Percentiles rank a stretch among this genome's conserved stretches.
Evolutionary conservation across 2,329 filamentous ascomycete genomes (phyloP).

Genomic region (Lachnellula suecica): DNA sequence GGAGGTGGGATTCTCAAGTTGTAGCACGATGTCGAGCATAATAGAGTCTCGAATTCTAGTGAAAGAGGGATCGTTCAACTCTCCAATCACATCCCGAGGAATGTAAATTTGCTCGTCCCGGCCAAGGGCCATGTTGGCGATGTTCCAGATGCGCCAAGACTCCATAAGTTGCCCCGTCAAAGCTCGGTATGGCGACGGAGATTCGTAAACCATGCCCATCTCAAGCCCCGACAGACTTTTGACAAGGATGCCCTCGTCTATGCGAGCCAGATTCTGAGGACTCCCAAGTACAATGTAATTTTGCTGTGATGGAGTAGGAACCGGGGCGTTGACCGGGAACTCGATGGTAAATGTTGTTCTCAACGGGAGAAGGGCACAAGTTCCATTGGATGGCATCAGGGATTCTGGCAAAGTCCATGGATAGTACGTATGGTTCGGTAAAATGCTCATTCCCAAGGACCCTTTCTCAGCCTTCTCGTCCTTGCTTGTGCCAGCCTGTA

Average conservation of each 20-base stretch:
- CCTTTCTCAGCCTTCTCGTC: not conserved
- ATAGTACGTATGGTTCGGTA: constrained; percentile 80
- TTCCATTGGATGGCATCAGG: constrained; percentile 74
- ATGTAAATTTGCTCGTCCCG: constrained; percentile 86
- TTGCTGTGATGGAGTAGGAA: constrained; percentile 21
- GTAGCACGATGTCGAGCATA: constrained; percentile 72
- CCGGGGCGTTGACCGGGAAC: constrained; percentile 50
- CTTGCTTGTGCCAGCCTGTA: not conserved
- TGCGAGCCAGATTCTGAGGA: constrained; percentile 46
- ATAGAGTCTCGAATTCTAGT: constrained; percentile 72
- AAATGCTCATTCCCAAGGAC: constrained; percentile 38
- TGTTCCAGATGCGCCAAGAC: constrained; percentile 72
- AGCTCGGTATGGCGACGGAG: constrained; percentile 35
- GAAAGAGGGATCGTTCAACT: constrained; percentile 81
- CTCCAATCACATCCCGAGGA: constrained; percentile 71
- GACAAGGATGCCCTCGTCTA: constrained; percentile 47
- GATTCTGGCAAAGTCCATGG: constrained; percentile 86
- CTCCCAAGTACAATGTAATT: constrained; percentile 47
- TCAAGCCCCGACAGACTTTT: constrained; percentile 57
- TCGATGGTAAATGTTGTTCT: constrained; percentile 70
- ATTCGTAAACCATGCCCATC: constrained; percentile 67
- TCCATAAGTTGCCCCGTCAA: constrained; percentile 39
- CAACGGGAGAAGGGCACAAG: constrained; percentile 69
- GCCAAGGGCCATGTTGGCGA: constrained; percentile 79
- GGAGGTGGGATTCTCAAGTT: constrained; percentile 28